Percentiles rank a stretch among this genome's conserved stretches.
These are phyloP conservation scores for Naganishia sp. DNA, from an alignment of 1,284 basidiomycete species.

Conservation along the genomic window DNA sequence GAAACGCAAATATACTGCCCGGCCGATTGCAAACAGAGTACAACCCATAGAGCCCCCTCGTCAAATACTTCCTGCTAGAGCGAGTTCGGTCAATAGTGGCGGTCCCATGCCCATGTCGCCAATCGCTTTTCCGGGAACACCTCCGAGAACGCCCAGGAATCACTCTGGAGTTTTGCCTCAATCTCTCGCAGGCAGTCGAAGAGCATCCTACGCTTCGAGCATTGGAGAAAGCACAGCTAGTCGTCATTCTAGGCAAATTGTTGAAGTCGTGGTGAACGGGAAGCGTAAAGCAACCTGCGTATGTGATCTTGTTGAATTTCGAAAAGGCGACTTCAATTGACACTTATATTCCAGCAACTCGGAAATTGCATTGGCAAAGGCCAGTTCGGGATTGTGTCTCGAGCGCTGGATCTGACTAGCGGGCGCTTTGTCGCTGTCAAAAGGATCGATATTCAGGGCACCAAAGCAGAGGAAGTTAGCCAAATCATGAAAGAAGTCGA, in stretches of 20 bases:
- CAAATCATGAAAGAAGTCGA: constrained; percentile 91
- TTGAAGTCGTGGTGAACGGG: constrained; percentile 23
- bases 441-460: constrained; percentile 79
- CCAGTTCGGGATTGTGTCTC: constrained; percentile 93
- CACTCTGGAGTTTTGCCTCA: constrained; percentile 9
- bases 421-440: constrained; percentile 96
- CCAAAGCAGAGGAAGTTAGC: constrained; percentile 79
- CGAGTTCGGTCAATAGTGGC: background rate
- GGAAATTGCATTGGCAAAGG: constrained; percentile 95
- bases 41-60: background rate
- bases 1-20: background rate
- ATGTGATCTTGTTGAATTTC: background rate
- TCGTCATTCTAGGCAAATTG: constrained; percentile 18
- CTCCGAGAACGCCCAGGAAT: constrained; percentile 23
- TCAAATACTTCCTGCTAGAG: background rate
- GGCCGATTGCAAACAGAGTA: no score
- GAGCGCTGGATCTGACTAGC: constrained; percentile 85
- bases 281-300: constrained; percentile 21
- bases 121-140: constrained; percentile 22
- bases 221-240: constrained; percentile 11
- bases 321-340: background rate
- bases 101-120: background rate
- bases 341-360: constrained; percentile 68
- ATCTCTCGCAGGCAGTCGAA: constrained; percentile 20
- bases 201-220: constrained; percentile 25